Percentiles rank a stretch among this genome's conserved stretches.
These are phyloP conservation scores for Exobasidium cylindrosporum DNA, from an alignment of 1,284 basidiomycete genomes.

Conservation along the genomic window DNA sequence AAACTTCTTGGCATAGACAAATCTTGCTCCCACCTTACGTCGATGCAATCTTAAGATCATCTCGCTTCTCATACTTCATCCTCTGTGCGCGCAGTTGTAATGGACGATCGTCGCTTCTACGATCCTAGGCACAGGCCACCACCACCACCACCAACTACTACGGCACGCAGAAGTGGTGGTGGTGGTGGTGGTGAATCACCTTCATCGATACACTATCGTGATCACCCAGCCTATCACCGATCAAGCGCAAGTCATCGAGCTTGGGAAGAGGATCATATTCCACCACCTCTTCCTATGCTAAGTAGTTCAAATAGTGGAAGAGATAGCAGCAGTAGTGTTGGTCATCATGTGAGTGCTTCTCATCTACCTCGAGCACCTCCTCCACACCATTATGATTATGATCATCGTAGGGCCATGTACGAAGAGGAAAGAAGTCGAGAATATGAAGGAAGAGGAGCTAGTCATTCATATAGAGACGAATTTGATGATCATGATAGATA, in stretches of 20 bases:
- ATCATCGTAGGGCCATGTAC: background rate
- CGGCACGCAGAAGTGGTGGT: background rate
- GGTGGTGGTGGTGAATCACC: background rate
- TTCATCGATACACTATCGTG: background rate
- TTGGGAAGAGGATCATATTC: background rate
- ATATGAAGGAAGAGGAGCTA: background rate
- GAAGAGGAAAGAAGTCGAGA: background rate
- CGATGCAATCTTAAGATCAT: too few species aligned
- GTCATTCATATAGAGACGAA: background rate
- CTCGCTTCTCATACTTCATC: too few species aligned
- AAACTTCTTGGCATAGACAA: too few species aligned
- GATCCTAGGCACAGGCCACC: background rate
- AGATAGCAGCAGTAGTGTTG: background rate
- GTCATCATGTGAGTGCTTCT: background rate
- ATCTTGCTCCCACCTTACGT: too few species aligned
- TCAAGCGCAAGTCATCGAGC: background rate
- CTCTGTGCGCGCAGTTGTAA: background rate
- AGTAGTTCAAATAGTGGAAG: background rate
- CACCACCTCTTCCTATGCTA: background rate
- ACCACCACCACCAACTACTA: background rate
- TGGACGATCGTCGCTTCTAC: background rate
- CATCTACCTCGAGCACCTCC: background rate
- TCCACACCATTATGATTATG: slow-evolving; percentile 1
- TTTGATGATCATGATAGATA: background rate
- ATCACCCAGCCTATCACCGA: background rate